A percentile compares a stretch with the other conserved stretches of the same genome.
Evolutionary conservation across 495 filamentous ascomycete genomes (phyloP).

Genomic region (Glarea lozoyensis): DNA sequence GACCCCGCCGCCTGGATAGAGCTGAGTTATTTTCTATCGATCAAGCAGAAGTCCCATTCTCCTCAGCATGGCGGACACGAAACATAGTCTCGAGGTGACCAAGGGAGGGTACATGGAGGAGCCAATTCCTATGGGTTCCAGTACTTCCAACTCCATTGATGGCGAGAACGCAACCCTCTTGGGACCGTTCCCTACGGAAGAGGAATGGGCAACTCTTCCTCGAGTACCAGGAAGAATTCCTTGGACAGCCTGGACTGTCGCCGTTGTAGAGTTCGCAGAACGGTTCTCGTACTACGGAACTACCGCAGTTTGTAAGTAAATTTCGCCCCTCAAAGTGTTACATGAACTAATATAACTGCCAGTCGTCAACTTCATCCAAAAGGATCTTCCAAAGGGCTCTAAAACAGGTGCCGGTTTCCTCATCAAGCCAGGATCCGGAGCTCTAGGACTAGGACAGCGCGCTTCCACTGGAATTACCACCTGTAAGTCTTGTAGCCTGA

Average conservation of each 20-base stretch:
- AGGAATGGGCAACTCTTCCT: constrained; percentile 50
- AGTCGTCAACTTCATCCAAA: constrained; percentile 62
- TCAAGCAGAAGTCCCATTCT: too few species aligned
- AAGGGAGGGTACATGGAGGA: too few species aligned
- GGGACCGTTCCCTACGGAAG: constrained; percentile 39
- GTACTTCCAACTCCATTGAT: too few species aligned
- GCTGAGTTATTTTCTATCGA: too few species aligned
- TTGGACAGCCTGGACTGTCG: constrained; percentile 57
- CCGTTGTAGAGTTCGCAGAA: constrained; percentile 68
- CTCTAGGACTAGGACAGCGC: constrained; percentile 56
- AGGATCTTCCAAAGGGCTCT: constrained; percentile 47
- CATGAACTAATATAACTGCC: constrained; percentile 12
- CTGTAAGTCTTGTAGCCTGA: constrained; percentile 17
- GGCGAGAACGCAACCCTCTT: too few species aligned
- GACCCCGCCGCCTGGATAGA: too few species aligned
- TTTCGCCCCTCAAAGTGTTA: constrained; percentile 23
- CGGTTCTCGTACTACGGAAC: constrained; percentile 75
- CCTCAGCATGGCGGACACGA: too few species aligned
- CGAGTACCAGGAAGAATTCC: constrained; percentile 60
- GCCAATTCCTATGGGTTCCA: too few species aligned
- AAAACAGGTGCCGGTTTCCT: constrained; percentile 44
- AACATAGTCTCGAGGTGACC: too few species aligned
- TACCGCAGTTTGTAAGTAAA: constrained; percentile 54
- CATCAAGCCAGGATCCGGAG: constrained; percentile 43
- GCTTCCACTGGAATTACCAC: constrained; percentile 54